Conservation (phyloP, 306 rosid species). For the Pyrus bretschneideri region DNA sequence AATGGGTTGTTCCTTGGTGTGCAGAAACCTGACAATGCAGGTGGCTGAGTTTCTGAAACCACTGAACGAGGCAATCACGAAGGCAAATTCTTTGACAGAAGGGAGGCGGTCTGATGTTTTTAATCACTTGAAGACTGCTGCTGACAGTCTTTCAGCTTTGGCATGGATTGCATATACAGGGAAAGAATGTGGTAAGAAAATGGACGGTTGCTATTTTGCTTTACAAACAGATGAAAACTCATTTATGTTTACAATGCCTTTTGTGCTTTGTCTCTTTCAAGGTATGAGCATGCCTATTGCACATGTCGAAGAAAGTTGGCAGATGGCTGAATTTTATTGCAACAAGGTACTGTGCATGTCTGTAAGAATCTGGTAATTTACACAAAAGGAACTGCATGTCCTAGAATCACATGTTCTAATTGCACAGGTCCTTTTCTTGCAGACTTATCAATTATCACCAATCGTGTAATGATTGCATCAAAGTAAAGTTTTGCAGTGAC, state of each 20-base stretch:
- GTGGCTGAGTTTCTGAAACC: constrained; percentile 88
- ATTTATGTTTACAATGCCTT: constrained; percentile 13
- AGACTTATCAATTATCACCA: neutral
- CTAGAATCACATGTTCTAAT: neutral
- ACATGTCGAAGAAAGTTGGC: constrained; percentile 99
- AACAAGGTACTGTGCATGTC: constrained; percentile 68
- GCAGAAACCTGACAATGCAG: constrained; percentile 84
- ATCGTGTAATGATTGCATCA: neutral
- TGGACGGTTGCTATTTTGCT: constrained; percentile 3
- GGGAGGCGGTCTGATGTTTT: constrained; percentile 83
- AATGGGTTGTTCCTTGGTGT: constrained; percentile 3
- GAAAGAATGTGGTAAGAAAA: constrained; percentile 76
- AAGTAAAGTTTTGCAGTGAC: neutral
- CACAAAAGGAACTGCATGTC: neutral
- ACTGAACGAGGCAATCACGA: constrained; percentile 56
- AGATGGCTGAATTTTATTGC: constrained; percentile 96
- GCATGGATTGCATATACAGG: constrained; percentile 91
- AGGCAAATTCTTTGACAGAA: constrained; percentile 61
- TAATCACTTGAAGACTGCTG: constrained; percentile 85
- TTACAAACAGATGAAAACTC: constrained; percentile 1
- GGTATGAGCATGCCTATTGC: constrained; percentile 99
- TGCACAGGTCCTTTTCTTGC: neutral
- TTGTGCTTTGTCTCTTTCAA: constrained; percentile 26
- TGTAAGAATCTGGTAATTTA: constrained; percentile 10
- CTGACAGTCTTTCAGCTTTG: constrained; percentile 89